These are phyloP conservation scores for Calonectria pseudoreteaudii DNA, from an alignment of 2,329 filamentous ascomycete genomes.

Conservation along the genomic window DNA sequence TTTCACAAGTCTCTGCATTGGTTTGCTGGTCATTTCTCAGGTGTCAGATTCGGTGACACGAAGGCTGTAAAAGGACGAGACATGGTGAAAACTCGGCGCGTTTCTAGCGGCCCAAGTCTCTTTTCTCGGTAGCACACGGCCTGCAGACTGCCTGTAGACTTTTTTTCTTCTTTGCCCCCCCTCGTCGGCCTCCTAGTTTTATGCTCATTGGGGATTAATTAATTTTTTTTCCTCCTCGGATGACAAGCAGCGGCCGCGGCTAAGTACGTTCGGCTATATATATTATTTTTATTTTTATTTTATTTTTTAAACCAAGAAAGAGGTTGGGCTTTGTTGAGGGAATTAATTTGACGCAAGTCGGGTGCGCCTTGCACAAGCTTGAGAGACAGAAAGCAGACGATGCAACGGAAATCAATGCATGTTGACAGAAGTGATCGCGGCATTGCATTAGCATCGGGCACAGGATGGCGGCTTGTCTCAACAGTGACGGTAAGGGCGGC, in stretches of 20 bases:
- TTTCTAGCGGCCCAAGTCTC: constrained; percentile 6
- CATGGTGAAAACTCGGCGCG: constrained; percentile 16
- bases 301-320: not conserved
- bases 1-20: constrained; percentile 27
- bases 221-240: not conserved
- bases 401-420: constrained; percentile 17
- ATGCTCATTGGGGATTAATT: not conserved
- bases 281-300: not conserved
- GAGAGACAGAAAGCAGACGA: constrained; percentile 11
- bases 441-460: constrained; percentile 17
- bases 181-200: not conserved
- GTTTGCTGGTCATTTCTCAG: constrained; percentile 21
- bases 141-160: constrained; percentile 3
- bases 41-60: constrained; percentile 19
- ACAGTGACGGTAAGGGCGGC: constrained; percentile 12
- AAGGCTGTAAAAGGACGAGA: constrained; percentile 5
- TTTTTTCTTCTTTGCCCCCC: not conserved
- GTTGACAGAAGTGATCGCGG: constrained; percentile 8
- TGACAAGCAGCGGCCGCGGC: not conserved
- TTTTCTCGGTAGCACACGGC: constrained; percentile 6
- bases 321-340: constrained; percentile 10
- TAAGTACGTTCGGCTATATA: constrained; percentile 2
- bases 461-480: constrained; percentile 23
- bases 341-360: constrained; percentile 16
- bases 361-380: constrained; percentile 13